A percentile compares a stretch with the other conserved stretches of the same genome.
Evolutionary conservation across 2,329 filamentous ascomycete species (phyloP).

Genomic region (Teratosphaeria zuluensis): DNA sequence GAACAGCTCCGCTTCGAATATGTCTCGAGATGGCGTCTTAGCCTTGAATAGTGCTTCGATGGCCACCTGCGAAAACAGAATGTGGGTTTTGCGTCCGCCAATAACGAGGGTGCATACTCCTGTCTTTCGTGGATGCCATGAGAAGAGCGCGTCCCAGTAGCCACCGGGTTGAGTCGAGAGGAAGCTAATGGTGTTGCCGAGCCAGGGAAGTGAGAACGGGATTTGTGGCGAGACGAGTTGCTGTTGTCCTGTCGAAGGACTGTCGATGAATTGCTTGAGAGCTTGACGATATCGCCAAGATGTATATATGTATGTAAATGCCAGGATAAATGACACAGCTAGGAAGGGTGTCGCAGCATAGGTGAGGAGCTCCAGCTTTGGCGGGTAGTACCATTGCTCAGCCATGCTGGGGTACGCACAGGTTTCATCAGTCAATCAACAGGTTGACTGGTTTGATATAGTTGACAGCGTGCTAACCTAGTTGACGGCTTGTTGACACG

Average conservation of each 20-base stretch:
- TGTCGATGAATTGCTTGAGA: slow-evolving; percentile 5
- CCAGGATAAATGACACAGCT: slow-evolving; percentile 5
- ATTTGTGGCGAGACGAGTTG: slow-evolving; percentile 15
- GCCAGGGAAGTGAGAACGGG: slow-evolving; percentile 21
- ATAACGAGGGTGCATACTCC: slow-evolving; percentile 22
- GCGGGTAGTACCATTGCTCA: neutral
- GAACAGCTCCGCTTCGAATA: slow-evolving; percentile 19
- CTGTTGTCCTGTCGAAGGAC: slow-evolving; percentile 4
- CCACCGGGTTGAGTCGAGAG: slow-evolving; percentile 15
- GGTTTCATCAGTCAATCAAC: no score
- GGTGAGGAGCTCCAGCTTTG: neutral
- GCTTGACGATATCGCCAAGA: slow-evolving; percentile 14
- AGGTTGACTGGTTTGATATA: no score
- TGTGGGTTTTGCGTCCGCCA: slow-evolving; percentile 19
- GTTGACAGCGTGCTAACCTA: no score
- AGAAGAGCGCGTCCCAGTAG: slow-evolving; percentile 20
- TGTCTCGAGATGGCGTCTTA: slow-evolving; percentile 12
- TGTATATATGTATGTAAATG: slow-evolving; percentile 11
- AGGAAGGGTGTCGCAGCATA: slow-evolving; percentile 9
- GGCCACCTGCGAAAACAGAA: slow-evolving; percentile 15
- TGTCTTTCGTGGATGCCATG: slow-evolving; percentile 14
- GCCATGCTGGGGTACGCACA: neutral
- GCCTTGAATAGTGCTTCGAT: slow-evolving; percentile 22
- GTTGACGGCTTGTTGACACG: no score
- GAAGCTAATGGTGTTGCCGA: slow-evolving; percentile 21